Percentiles rank a stretch among this genome's conserved stretches.
Conservation (phyloP, 805 yeast genomes). For the Jamesozyma lodderae region DNA sequence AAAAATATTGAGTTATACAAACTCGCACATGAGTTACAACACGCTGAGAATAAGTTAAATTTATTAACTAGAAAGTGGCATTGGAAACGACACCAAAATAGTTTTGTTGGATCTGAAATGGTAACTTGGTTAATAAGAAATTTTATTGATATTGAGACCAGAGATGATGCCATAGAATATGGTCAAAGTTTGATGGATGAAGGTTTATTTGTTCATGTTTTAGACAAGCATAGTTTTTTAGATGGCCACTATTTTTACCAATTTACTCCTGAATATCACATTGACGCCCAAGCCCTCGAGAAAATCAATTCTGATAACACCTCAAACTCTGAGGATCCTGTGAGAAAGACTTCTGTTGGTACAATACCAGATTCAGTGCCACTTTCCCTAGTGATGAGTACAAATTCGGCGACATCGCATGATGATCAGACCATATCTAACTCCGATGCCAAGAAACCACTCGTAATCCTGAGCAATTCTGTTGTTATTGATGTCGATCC, state of each 20-base stretch:
- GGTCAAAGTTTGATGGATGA: slow-evolving; percentile 71
- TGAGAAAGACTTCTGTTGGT: slow-evolving; percentile 6
- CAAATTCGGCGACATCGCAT: slow-evolving; percentile 8
- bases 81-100: slow-evolving; percentile 62
- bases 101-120: slow-evolving; percentile 78
- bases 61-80: slow-evolving; percentile 87
- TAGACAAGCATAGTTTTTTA: slow-evolving; percentile 68
- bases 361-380: slow-evolving; percentile 7
- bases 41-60: slow-evolving; percentile 48
- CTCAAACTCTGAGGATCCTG: slow-evolving; percentile 1
- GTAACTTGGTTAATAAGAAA: slow-evolving; percentile 78
- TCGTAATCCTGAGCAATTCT: slow-evolving; percentile 55
- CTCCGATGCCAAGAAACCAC: slow-evolving; percentile 12
- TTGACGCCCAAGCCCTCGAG: slow-evolving; percentile 5
- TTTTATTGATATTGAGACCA: slow-evolving; percentile 66
- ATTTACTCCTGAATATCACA: slow-evolving; percentile 47
- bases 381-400: slow-evolving; percentile 6
- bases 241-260: slow-evolving; percentile 92
- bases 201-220: slow-evolving; percentile 73
- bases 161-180: slow-evolving; percentile 74
- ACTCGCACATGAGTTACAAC: slow-evolving; percentile 57
- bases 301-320: slow-evolving; percentile 6
- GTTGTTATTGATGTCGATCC: slow-evolving; percentile 73
- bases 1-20: slow-evolving; percentile 42
- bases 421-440: slow-evolving; percentile 9